Base-by-base conservation (phyloP, 169 alveolate genomes). In the Sarcocystis neurona region DNA sequence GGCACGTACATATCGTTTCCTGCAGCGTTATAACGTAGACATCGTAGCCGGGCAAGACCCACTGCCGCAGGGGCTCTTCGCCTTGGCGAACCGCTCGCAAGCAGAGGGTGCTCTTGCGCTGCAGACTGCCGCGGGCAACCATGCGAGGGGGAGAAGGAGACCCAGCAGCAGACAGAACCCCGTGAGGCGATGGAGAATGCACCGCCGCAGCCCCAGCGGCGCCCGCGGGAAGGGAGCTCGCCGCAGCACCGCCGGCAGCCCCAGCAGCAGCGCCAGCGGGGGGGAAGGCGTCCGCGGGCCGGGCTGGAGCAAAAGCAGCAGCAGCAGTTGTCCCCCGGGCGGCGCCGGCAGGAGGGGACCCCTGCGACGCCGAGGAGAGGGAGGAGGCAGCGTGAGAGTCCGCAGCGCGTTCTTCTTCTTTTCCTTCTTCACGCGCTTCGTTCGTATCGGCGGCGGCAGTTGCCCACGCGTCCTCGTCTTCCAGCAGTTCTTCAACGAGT, bases 21-120 rank as follows among this genome's bases (percentile, higher is more conserved):
- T 95, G 97, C 68, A 95, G 93, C 60, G 97, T 68, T 78, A 95
- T 91, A 48, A 95, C 93, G 91, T 95, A 95, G 44, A 95, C 86
- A 82, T 95, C 97, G 72, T 95, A 93, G 79, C 94, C 94, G 39
- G 95, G 94, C 34, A 79, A 92, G 34, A 95, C 87, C 97, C 97
- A 95, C 44, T 94, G 94, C 32, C 90, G 56, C 85, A 95, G 93
- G 48, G 96, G 93, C 72, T 93, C 89, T 12, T 89, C 89, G 75
- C 93, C 96, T 12, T 60, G 58, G 20, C 56, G 34, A 3, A 79
- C 87, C 5, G 87, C 87, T 15, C 20, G 48, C 32, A 79, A 53
- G 32, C 8, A 43, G 56, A 30, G n/a, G 32, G 87, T 79, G 53
- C 87, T 79, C 50, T 72, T 39, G 15, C 87, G 12, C 53, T 53